Conservation (phyloP, 768 basidiomycete genomes). For the Dictyophora rubrovolvata region DNA sequence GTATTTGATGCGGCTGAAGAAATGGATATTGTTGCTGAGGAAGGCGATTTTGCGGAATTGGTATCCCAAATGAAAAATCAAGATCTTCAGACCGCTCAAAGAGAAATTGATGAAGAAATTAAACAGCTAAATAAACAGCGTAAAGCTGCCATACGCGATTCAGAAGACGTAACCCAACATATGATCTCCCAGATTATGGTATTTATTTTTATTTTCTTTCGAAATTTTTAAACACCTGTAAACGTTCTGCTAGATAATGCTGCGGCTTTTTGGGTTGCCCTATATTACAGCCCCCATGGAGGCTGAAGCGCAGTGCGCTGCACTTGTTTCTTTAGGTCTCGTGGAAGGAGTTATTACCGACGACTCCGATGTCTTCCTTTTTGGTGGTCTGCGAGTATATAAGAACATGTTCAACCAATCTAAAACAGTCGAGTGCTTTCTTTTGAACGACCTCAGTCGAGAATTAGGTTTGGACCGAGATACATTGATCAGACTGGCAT, state of each 20-base stretch:
- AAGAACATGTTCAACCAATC: slow-evolving; percentile 99
- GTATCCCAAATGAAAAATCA: slow-evolving; percentile 84
- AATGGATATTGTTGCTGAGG: slow-evolving; percentile 70
- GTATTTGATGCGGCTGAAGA: slow-evolving; percentile 78
- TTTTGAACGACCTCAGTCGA: slow-evolving; percentile 69
- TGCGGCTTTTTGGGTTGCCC: slow-evolving; percentile 92
- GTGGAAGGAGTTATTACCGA: slow-evolving; percentile 99
- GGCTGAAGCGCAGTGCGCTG: slow-evolving; percentile 97
- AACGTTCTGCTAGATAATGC: slow-evolving; percentile 43
- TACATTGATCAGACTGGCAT: slow-evolving; percentile 80
- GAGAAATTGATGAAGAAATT: slow-evolving; percentile 92
- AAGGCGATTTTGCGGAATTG: slow-evolving; percentile 86
- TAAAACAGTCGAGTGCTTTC: slow-evolving; percentile 96
- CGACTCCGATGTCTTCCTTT: slow-evolving; percentile 97
- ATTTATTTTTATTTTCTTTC: slow-evolving; percentile 19
- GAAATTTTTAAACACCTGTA: not conserved
- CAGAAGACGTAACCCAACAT: slow-evolving; percentile 90
- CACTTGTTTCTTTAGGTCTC: slow-evolving; percentile 71
- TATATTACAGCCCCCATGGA: slow-evolving; percentile 99
- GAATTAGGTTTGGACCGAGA: slow-evolving; percentile 84
- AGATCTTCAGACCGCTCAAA: slow-evolving; percentile 68
- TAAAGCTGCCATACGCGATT: slow-evolving; percentile 85
- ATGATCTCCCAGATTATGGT: slow-evolving; percentile 82
- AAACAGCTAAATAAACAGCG: slow-evolving; percentile 67
- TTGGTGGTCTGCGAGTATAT: slow-evolving; percentile 90